These are phyloP conservation scores for Mucor lusitanicus DNA, from an alignment of 371 early-diverging fungal genomes.

Conservation along the genomic window DNA sequence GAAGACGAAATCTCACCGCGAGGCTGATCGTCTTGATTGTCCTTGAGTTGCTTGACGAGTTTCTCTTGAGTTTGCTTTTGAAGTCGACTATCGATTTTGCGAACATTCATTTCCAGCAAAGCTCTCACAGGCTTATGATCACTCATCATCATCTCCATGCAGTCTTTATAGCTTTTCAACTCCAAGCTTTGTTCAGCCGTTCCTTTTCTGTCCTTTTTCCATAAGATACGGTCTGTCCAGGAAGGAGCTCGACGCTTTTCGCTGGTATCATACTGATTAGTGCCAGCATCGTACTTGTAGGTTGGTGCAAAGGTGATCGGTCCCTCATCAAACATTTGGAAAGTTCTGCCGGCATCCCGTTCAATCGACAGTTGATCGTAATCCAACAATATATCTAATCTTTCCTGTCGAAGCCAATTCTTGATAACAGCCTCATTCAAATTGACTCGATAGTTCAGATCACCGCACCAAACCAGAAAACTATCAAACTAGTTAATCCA, in stretches of 20 bases:
- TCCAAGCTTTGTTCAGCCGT: constrained; percentile 30
- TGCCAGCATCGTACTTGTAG: constrained; percentile 88
- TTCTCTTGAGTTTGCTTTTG: constrained; percentile 57
- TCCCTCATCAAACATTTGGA: constrained; percentile 84
- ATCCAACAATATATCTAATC: constrained; percentile 56
- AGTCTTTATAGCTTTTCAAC: constrained; percentile 55
- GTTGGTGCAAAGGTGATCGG: constrained; percentile 85
- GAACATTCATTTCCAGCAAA: constrained; percentile 57
- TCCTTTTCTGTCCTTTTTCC: constrained; percentile 59
- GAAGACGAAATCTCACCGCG: constrained; percentile 66
- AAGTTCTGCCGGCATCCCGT: constrained; percentile 56
- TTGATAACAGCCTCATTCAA: constrained; percentile 62
- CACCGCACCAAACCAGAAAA: constrained; percentile 91
- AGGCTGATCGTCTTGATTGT: constrained; percentile 82
- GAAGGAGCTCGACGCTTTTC: constrained; percentile 87
- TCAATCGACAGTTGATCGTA: constrained; percentile 67
- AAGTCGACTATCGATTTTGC: constrained; percentile 54
- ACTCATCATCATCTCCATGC: constrained; percentile 69
- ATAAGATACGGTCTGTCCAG: constrained; percentile 94
- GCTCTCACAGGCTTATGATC: constrained; percentile 96
- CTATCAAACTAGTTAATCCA: constrained; percentile 37
- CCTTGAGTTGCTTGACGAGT: constrained; percentile 73
- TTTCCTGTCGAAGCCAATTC: constrained; percentile 51
- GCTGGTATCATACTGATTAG: constrained; percentile 81
- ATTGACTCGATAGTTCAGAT: constrained; percentile 90